Base-by-base conservation (phyloP, 2,329 filamentous ascomycete genomes). In the Colletotrichum musicola region DNA sequence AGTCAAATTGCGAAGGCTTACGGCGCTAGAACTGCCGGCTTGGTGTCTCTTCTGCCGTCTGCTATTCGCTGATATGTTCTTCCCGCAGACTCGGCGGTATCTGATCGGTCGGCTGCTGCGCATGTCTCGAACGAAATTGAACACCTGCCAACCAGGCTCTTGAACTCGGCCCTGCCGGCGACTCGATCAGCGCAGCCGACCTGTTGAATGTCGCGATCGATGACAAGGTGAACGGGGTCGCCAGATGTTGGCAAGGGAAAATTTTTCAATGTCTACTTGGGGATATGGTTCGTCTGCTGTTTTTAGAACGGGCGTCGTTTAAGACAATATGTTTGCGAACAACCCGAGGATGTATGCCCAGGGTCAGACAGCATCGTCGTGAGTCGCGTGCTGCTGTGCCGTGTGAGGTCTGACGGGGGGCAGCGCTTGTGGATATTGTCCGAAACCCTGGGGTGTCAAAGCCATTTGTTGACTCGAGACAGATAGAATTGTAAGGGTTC, bases 381-480 rank as follows among this genome's bases (percentile, higher is more conserved):
- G 65, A 68, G 35, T 68, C 65, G 65, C 54, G 65, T 63, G 61
- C 30, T 44, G 55, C 27, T 49, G 38, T 44, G 55, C 27, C 30
- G 38, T 47, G 25, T 35, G 55, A 30, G 40, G 20, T 54, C 13
- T n/a, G 10, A 46, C 20, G 47, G 30, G 47, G 30, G 38, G 54
- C 40, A 14, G 27, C 49, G 65, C 27, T 47, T 20, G 60, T 55
- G 60, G 50, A 56, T 63, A 54, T 56, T 25, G 40, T 35, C 27
- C 51, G 51, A 49, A 38, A 49, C 30, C 60, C 59, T 46, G 44
- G 59, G 25, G 20, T 25, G 22, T 27, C 12, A 47, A 42, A 30
- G 16, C 13, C 38, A 12, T 40, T 44, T 27, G 14, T 58, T 46
- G 60, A 47, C 60, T 64, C 61, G 54, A 44, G n/a, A 40, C 7